Evolutionary conservation across 208 protist genomes (phyloP), one percentile per base, ranked within the genome.

Genomic region (Trypanosoma brucei): DNA sequence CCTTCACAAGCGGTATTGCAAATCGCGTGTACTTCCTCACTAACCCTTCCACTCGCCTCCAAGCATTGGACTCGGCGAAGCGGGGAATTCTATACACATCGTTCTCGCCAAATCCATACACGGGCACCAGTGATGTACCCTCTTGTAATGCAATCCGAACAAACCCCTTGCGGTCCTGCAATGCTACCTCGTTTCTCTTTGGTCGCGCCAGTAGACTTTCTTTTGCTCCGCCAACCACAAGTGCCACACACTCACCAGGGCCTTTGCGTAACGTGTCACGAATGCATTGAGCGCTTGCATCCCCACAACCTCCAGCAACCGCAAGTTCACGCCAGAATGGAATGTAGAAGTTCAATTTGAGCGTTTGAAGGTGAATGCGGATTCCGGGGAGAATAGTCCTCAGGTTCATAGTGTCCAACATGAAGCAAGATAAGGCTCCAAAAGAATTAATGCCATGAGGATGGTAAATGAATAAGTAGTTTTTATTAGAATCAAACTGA

Each of bases 391-490:
- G 68, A 61, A 81, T 11, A 6, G 78, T 52, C 4, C 55, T 66
- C 5, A 72, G 30, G 22, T 70, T 68, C 45, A 83, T 88, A 30
- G 61, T 52, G 65, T 93, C 79, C 2, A 79, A 44, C 9, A 73
- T 79, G 56, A 97, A 91, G 68, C 68, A 83, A n/a, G 88, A 49
- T 39, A 94, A 72, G 0, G 84, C 87, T 33, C 93, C 93, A 65
- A 95, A 97, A 48, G 83, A 74, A 68, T 95, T 84, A 11, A 96
- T 76, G 33, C 84, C 86, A 73, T 97, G 93, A 6, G 93, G 93
- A 72, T 96, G 90, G 62, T 91, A 84, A 14, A 75, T 75, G 62
- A 97, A 96, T 38, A 97, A 72, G 71, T 95, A 95, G 70, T 93
- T 93, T 49, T 74, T 66, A 13, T 53, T 51, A 34, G 31, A 55